These are phyloP conservation scores for Aspergillus eucalypticola DNA, from an alignment of 2,329 filamentous ascomycete species.

Conservation along the genomic window DNA sequence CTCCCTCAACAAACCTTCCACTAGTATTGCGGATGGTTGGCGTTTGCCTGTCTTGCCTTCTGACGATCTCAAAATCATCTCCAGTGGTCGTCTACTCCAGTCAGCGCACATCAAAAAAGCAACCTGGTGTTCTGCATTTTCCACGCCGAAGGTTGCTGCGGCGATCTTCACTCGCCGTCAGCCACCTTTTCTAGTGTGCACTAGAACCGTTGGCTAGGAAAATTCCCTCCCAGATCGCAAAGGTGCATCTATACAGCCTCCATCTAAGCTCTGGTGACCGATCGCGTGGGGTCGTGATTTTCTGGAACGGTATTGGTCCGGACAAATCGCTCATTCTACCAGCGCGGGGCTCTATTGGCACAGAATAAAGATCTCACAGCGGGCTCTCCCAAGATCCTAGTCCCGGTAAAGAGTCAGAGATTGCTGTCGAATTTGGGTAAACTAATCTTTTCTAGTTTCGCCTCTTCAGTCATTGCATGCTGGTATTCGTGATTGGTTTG, in stretches of 20 bases:
- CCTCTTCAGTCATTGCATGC: background rate
- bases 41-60: background rate
- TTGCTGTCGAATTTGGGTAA: background rate
- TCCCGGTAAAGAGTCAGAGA: background rate
- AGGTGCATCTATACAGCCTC: background rate
- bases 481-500: background rate
- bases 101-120: background rate
- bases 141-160: background rate
- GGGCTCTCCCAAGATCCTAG: background rate
- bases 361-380: background rate
- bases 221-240: slow-evolving; percentile 14
- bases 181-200: background rate
- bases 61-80: background rate
- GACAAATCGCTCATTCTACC: slow-evolving; percentile 15
- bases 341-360: background rate
- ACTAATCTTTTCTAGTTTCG: background rate
- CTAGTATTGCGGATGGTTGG: background rate
- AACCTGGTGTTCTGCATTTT: background rate
- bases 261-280: slow-evolving; percentile 2
- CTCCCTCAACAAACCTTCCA: background rate
- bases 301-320: slow-evolving; percentile 11
- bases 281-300: slow-evolving; percentile 12
- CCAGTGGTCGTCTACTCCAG: background rate
- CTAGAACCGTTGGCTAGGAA: background rate
- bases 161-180: background rate